Evolutionary conservation across 257 asterid species (phyloP).

Genomic region (Capsicum pubescens): DNA sequence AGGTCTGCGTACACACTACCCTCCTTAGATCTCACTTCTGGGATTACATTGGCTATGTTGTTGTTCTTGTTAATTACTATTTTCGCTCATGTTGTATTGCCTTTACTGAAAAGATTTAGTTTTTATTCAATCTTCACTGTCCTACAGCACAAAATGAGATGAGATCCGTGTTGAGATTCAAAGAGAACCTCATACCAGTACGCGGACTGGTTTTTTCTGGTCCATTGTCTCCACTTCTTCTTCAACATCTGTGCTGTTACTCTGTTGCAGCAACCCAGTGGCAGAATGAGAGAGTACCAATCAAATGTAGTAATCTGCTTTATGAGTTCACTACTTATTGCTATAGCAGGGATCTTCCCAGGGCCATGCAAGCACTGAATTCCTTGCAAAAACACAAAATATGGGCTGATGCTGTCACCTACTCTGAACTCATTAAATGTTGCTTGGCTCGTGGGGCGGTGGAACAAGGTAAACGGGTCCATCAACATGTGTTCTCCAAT

Average conservation of each 20-base stretch:
- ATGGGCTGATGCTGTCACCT: constrained; percentile 71
- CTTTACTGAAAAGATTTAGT: neutral
- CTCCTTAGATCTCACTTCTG: no score
- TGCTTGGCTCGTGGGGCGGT: constrained; percentile 70
- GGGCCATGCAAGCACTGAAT: constrained; percentile 70
- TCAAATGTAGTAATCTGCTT: constrained; percentile 34
- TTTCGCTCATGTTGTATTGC: neutral
- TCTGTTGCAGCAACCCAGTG: constrained; percentile 39
- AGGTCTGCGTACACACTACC: no score
- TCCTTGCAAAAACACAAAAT: constrained; percentile 60
- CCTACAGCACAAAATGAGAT: constrained; percentile 23
- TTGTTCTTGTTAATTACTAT: neutral
- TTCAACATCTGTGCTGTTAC: constrained; percentile 34
- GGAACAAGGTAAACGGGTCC: constrained; percentile 62
- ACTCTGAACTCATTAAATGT: constrained; percentile 81
- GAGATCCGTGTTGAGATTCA: constrained; percentile 44
- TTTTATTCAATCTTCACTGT: constrained; percentile 1
- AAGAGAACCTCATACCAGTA: constrained; percentile 21
- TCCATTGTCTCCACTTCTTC: constrained; percentile 29
- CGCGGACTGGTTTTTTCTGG: neutral
- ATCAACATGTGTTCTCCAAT: constrained; percentile 65
- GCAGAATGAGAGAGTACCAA: constrained; percentile 34
- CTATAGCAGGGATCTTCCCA: constrained; percentile 64
- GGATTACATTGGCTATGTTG: no score
- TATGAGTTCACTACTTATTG: constrained; percentile 57